Base-by-base conservation (phyloP, 108 stramenopile species). In the Nitzschia inconspicua region DNA sequence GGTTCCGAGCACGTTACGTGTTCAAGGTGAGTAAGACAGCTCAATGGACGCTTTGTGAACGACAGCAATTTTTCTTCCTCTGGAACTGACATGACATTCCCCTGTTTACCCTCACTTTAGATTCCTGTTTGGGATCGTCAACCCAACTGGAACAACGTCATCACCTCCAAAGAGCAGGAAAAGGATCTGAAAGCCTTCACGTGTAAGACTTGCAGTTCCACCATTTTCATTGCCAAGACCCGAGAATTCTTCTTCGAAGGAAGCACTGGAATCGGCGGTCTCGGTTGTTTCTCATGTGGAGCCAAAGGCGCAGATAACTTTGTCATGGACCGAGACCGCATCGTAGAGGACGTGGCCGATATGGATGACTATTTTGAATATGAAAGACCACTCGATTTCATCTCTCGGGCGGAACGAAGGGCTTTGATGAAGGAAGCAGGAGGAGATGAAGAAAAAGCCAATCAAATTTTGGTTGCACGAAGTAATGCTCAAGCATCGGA, bases 61-160 rank as follows among this genome's bases (percentile, higher is more conserved):
- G n/a, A 26, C 3, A 30, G 35, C 31, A 48, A 11, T 28, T 13
- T 47, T 13, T 57, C 31, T 13, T 51, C n/a, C 31, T 56, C 8
- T 41, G 6, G 1, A n/a, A 23, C 48, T 25, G 41, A 19, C n/a
- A 35, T 72, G n/a, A n/a, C n/a, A n/a, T n/a, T n/a, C n/a, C n/a
- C n/a, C n/a, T n/a, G n/a, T n/a, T n/a, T n/a, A n/a, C n/a, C n/a
- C n/a, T n/a, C n/a, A n/a, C n/a, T n/a, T n/a, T n/a, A n/a, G 64
- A 81, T 91, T 63, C 85, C 89, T 23, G 84, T 91, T 0, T 88
- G 86, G 89, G 89, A 91, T 62, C 82, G 86, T 64, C 89, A 91
- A 65, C 89, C 89, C 3, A 86, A 91, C 71, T 91, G 89, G 90
- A 88, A 88, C 64, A 86, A 82, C 63, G 83, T 92, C 28, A 79